Evolutionary conservation across 78 protist genomes (phyloP).

Genomic region (Bigelowiella natans): DNA sequence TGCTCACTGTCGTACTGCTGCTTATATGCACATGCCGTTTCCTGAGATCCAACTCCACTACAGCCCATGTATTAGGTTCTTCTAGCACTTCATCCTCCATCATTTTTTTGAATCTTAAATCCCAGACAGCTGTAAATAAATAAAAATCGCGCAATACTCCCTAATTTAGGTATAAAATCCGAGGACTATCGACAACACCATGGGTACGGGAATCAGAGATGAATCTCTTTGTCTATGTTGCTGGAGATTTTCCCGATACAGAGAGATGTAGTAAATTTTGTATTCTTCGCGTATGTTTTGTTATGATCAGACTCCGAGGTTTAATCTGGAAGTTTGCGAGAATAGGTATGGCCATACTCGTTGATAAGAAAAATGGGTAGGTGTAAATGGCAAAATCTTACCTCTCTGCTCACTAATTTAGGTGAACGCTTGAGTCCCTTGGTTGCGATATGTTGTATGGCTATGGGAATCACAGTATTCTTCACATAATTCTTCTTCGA

Average conservation of each 20-base stretch:
- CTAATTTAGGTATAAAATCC: background rate
- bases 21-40: conserved; percentile 57
- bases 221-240: background rate
- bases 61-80: too few species aligned
- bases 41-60: conserved; percentile 6
- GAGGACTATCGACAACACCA: background rate
- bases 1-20: conserved; percentile 45
- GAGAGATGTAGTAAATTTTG: too few species aligned
- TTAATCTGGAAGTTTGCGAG: conserved; percentile 60
- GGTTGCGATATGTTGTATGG: conserved; percentile 50
- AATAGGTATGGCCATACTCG: conserved; percentile 19
- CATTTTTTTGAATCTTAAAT: too few species aligned
- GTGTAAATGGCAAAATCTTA: background rate
- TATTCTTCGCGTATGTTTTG: background rate
- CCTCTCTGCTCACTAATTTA: background rate
- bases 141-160: too few species aligned
- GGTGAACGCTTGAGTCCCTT: conserved; percentile 52
- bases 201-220: background rate
- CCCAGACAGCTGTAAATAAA: too few species aligned
- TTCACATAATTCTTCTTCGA: too few species aligned
- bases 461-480: conserved; percentile 51
- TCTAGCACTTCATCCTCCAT: too few species aligned
- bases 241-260: too few species aligned
- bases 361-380: too few species aligned
- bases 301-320: conserved; percentile 21